Conservation (phyloP, 2,329 filamentous ascomycete species). For the Neopestalotiopsis rosae region DNA sequence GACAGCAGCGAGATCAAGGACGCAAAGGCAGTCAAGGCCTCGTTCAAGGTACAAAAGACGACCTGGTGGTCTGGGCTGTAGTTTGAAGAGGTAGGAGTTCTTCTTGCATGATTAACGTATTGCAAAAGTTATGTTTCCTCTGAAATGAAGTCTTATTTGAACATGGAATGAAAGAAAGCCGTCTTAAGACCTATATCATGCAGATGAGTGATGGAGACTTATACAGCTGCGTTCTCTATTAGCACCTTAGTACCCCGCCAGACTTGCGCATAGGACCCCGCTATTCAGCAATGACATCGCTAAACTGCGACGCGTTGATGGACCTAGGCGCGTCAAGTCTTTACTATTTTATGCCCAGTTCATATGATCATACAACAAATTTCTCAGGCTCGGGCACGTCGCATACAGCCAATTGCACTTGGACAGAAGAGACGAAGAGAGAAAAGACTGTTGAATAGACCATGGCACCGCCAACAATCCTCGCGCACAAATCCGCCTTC, state of each 20-base stretch:
- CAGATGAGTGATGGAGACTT: background rate
- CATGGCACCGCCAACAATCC: conserved; percentile 57
- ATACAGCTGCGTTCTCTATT: background rate
- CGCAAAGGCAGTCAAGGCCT: conserved; percentile 51
- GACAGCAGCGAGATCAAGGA: conserved; percentile 58
- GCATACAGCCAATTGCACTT: background rate
- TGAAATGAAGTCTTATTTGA: background rate
- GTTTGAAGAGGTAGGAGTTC: background rate
- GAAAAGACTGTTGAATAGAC: background rate
- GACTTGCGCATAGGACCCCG: background rate
- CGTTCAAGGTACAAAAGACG: conserved; percentile 64
- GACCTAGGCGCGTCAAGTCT: background rate
- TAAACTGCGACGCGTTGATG: background rate
- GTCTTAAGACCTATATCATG: no score
- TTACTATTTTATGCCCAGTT: background rate
- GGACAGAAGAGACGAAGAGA: background rate
- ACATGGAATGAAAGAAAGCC: background rate
- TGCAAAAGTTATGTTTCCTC: background rate
- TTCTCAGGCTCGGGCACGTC: background rate
- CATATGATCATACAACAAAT: background rate
- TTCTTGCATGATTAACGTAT: background rate
- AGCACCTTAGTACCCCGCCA: background rate
- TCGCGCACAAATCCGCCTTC: conserved; percentile 69
- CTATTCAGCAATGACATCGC: background rate
- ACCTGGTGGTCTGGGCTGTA: conserved; percentile 72